These are phyloP conservation scores for Lodderomyces orthopsilosis DNA, from an alignment of 1,139 yeast genomes.

Conservation along the genomic window DNA sequence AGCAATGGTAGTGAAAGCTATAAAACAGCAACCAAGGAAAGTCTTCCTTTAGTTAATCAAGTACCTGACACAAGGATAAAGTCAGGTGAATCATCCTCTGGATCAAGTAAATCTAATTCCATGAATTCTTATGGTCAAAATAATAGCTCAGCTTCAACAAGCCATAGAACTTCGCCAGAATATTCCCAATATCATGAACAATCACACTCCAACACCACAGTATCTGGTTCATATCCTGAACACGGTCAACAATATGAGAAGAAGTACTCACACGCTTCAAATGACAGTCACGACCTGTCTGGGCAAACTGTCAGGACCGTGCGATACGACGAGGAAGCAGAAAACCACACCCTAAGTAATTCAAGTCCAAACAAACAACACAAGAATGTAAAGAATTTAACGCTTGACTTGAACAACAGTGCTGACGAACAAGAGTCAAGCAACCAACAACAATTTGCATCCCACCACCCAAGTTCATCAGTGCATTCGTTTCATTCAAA, in stretches of 20 bases:
- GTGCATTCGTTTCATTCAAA: slow-evolving; percentile 5
- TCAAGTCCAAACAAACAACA: slow-evolving; percentile 1
- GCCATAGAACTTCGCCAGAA: slow-evolving; percentile 9
- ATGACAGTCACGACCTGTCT: not conserved
- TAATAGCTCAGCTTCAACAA: slow-evolving; percentile 8
- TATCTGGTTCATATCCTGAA: not conserved
- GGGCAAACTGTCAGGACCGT: not conserved
- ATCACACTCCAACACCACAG: not conserved
- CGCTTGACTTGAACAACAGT: slow-evolving; percentile 21
- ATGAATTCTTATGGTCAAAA: slow-evolving; percentile 9
- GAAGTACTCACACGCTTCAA: slow-evolving; percentile 1
- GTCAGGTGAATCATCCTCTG: slow-evolving; percentile 3
- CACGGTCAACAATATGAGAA: not conserved
- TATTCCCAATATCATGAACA: slow-evolving; percentile 1
- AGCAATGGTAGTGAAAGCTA: not conserved
- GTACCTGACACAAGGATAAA: not conserved
- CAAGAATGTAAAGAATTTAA: slow-evolving; percentile 33
- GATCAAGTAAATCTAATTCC: slow-evolving; percentile 11
- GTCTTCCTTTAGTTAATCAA: not conserved
- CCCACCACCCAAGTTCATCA: slow-evolving; percentile 2
- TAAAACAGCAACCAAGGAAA: slow-evolving; percentile 1
- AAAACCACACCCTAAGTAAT: not conserved
- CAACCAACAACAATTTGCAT: not conserved
- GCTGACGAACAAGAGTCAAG: slow-evolving; percentile 2
- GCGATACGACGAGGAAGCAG: not conserved